Evolutionary conservation across 2,329 filamentous ascomycete species (phyloP).

Genomic region (Polytolypa hystricis): DNA sequence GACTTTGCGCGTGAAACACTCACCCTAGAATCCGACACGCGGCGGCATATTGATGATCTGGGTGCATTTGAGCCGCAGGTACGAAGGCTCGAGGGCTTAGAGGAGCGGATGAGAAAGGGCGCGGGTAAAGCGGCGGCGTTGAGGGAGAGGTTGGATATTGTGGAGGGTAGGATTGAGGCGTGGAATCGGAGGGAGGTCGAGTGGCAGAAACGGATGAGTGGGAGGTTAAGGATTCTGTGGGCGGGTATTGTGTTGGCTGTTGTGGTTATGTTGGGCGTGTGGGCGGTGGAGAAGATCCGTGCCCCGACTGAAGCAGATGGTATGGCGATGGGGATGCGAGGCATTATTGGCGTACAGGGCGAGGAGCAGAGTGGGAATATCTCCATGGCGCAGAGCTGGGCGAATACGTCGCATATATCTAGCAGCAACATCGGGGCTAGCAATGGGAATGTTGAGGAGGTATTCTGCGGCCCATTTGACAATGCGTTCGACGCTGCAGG

Average conservation of each 20-base stretch:
- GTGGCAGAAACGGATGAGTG: constrained; percentile 29
- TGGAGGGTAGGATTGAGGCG: constrained; percentile 28
- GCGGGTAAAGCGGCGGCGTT: constrained; percentile 25
- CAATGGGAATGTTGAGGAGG: too few relatives aligned
- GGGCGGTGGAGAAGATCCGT: constrained; percentile 6
- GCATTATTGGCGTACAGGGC: neutral
- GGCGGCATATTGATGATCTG: constrained; percentile 27
- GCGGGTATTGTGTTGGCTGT: constrained; percentile 17
- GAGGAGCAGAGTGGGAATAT: neutral
- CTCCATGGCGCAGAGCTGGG: neutral
- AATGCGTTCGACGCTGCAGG: too few relatives aligned
- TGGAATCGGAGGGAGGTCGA: constrained; percentile 35
- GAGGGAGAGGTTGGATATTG: constrained; percentile 27
- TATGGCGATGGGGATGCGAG: neutral
- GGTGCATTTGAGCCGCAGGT: constrained; percentile 29
- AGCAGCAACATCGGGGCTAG: too few relatives aligned
- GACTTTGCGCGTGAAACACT: constrained; percentile 29
- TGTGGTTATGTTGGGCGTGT: constrained; percentile 20
- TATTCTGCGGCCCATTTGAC: too few relatives aligned
- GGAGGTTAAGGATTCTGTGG: constrained; percentile 31
- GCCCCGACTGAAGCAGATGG: neutral
- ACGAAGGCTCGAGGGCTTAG: constrained; percentile 24
- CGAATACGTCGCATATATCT: too few relatives aligned
- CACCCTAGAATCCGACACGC: constrained; percentile 26
- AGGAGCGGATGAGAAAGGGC: constrained; percentile 29